Conservation (phyloP, 371 early-diverging fungal species). For the Mortierella sp. region DNA sequence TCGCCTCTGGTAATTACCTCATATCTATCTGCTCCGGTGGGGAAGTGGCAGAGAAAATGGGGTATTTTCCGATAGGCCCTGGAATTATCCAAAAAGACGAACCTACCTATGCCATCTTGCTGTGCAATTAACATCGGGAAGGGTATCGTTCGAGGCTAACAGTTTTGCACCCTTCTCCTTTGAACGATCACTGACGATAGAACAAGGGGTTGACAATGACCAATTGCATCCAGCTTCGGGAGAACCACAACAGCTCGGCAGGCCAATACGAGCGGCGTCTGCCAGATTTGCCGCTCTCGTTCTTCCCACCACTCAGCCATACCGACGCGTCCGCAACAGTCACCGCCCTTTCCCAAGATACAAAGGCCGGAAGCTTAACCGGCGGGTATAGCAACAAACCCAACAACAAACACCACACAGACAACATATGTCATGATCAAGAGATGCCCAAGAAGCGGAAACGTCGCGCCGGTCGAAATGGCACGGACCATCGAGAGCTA, state of each 20-base stretch:
- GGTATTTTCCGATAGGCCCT: too few species aligned
- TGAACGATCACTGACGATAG: slow-evolving; percentile 23
- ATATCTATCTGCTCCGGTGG: too few species aligned
- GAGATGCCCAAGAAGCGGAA: too few species aligned
- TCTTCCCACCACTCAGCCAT: neutral
- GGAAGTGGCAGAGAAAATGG: too few species aligned
- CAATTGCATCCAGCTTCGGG: slow-evolving; percentile 52
- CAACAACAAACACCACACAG: neutral
- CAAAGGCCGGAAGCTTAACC: too few species aligned
- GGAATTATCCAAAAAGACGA: neutral
- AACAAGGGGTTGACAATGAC: slow-evolving; percentile 59
- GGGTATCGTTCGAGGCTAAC: neutral
- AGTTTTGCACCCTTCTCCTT: neutral
- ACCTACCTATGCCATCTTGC: neutral
- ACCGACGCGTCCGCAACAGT: neutral
- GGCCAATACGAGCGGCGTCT: slow-evolving; percentile 24
- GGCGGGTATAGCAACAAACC: too few species aligned
- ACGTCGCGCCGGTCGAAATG: too few species aligned
- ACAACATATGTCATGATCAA: too few species aligned
- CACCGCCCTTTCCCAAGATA: too few species aligned
- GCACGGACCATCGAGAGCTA: too few species aligned
- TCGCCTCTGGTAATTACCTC: slow-evolving; percentile 55
- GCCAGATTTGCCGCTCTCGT: neutral
- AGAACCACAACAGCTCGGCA: slow-evolving; percentile 60
- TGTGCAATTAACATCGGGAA: neutral